phyloP scores from a whole-genome alignment of 2,329 filamentous ascomycete species.

The Venturia pyrina region DNA sequence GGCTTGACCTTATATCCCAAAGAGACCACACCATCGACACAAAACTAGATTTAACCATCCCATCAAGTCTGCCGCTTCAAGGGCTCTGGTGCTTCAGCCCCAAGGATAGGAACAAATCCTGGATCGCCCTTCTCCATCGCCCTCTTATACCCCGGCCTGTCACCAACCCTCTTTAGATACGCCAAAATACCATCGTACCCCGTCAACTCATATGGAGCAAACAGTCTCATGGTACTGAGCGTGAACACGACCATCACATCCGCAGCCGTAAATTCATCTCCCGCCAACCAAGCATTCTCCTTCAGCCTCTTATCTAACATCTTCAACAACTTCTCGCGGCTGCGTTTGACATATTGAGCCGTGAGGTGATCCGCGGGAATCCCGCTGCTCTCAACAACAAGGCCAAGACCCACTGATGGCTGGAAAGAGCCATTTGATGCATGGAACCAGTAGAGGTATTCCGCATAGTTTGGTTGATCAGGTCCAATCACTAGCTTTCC shows the following conservation, averaged over 20 bases:
- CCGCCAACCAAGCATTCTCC: constrained; percentile 46
- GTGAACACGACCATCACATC: constrained; percentile 55
- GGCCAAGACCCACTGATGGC: constrained; percentile 24
- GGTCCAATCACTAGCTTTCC: constrained; percentile 40
- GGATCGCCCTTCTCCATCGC: constrained; percentile 26
- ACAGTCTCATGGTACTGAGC: constrained; percentile 52
- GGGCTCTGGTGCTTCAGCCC: constrained; percentile 14
- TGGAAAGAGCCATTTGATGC: constrained; percentile 37
- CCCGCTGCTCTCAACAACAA: constrained; percentile 20
- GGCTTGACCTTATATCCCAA: too few species aligned
- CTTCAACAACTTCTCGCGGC: constrained; percentile 27
- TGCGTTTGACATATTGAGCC: constrained; percentile 20
- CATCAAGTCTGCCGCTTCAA: background rate
- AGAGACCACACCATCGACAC: background rate
- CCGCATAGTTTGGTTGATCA: constrained; percentile 40
- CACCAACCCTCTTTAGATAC: constrained; percentile 20
- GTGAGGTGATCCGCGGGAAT: constrained; percentile 20
- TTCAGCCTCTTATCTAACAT: constrained; percentile 41
- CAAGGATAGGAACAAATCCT: constrained; percentile 17
- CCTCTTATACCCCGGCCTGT: constrained; percentile 20
- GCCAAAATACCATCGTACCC: constrained; percentile 20
- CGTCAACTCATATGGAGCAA: constrained; percentile 27
- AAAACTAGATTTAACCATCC: background rate
- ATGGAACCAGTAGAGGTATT: constrained; percentile 58
- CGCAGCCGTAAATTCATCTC: constrained; percentile 51